Evolutionary conservation across 306 rosid genomes (phyloP).

Genomic region (Malus orientalis): DNA sequence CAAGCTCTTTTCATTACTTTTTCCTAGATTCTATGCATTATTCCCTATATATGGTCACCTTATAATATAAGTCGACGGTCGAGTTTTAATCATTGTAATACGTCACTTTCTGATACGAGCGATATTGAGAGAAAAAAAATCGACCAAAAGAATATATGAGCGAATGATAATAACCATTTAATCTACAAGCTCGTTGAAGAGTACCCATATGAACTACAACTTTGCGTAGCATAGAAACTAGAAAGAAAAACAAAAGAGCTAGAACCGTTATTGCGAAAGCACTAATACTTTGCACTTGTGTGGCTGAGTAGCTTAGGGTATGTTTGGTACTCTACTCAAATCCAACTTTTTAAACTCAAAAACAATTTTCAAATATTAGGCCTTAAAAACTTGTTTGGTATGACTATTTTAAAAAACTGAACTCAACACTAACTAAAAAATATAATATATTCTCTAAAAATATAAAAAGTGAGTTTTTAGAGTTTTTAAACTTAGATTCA

Average conservation of each 20-base stretch:
- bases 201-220: background rate
- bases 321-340: no score
- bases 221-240: background rate
- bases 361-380: no score
- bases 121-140: background rate
- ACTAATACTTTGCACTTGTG: background rate
- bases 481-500: no score
- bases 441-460: no score
- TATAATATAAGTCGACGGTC: no score
- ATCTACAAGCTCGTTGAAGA: background rate
- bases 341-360: no score
- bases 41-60: background rate
- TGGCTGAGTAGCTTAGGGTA: background rate
- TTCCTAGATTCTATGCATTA: background rate
- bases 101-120: background rate
- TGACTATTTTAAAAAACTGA: no score
- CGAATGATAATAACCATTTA: background rate
- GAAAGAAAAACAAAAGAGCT: background rate
- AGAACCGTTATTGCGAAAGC: background rate
- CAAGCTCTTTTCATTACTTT: no score
- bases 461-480: no score
- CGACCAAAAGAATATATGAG: background rate
- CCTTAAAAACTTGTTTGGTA: no score
- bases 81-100: no score
- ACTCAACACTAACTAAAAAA: no score